Conservation (phyloP, 805 yeast species). For the Starmerella floris region DNA sequence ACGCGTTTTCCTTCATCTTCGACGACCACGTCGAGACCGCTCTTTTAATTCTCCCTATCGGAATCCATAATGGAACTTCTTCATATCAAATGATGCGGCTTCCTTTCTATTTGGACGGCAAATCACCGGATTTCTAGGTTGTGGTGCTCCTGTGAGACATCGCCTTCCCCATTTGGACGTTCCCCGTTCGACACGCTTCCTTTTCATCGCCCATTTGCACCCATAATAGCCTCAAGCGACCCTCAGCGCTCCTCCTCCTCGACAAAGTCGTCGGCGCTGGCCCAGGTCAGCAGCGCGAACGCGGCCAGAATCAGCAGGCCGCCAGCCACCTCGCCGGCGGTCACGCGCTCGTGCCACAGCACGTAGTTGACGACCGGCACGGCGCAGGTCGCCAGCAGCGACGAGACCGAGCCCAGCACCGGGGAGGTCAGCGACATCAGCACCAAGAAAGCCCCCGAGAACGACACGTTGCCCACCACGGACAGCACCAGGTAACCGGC, state of each 20-base stretch:
- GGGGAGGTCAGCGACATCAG: conserved; percentile 78
- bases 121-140: no score
- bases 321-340: conserved; percentile 48
- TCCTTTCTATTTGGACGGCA: no score
- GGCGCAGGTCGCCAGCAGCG: conserved; percentile 60
- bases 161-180: no score
- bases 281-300: conserved; percentile 38
- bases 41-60: no score
- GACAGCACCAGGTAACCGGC: conserved; percentile 42
- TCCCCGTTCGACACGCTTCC: no score
- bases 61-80: no score
- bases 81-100: no score
- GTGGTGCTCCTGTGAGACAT: no score
- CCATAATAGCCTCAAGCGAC: no score
- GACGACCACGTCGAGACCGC: no score
- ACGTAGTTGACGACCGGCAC: conserved; percentile 69
- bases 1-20: no score
- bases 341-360: conserved; percentile 45
- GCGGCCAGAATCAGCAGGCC: conserved; percentile 58
- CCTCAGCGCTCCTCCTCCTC: conserved; percentile 24
- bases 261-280: conserved; percentile 27
- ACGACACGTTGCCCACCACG: conserved; percentile 47
- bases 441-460: conserved; percentile 59
- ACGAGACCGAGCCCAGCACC: conserved; percentile 54
- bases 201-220: no score